Conservation (phyloP, 768 basidiomycete genomes). For the Naematelia encephala region DNA sequence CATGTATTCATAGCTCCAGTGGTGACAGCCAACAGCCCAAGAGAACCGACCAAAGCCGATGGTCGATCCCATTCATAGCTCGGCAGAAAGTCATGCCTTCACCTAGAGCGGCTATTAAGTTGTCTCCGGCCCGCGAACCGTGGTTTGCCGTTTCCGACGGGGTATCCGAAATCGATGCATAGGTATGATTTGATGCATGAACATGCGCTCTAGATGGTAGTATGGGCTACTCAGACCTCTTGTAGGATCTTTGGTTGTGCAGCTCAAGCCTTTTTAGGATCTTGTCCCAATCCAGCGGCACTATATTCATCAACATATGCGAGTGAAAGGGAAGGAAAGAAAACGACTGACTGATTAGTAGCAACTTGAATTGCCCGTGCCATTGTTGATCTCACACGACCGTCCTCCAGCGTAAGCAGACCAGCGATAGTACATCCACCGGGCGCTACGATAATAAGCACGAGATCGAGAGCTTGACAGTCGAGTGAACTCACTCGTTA, state of each 20-base stretch:
- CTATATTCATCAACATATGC: conserved; percentile 11
- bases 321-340: not conserved
- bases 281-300: conserved; percentile 48
- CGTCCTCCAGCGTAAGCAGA: conserved; percentile 90
- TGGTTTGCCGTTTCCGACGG: not conserved
- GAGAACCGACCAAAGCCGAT: not conserved
- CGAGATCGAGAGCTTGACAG: not conserved
- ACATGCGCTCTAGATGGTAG: no score
- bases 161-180: no score
- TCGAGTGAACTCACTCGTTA: conserved; percentile 69
- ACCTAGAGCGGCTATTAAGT: not conserved
- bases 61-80: not conserved
- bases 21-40: not conserved
- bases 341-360: conserved; percentile 54
- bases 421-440: conserved; percentile 94
- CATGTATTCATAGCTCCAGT: not conserved
- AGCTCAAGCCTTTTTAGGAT: conserved; percentile 29
- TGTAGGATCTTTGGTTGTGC: no score
- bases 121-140: not conserved
- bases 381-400: conserved; percentile 85
- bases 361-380: conserved; percentile 92
- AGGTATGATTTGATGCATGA: not conserved
- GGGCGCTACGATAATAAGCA: conserved; percentile 62
- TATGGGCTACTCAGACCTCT: no score
- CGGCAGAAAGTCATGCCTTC: conserved; percentile 13